A percentile compares a stretch with the other conserved stretches of the same genome.
These are phyloP conservation scores for Ascochyta viciae-villosae DNA, from an alignment of 2,329 filamentous ascomycete genomes.

Conservation along the genomic window DNA sequence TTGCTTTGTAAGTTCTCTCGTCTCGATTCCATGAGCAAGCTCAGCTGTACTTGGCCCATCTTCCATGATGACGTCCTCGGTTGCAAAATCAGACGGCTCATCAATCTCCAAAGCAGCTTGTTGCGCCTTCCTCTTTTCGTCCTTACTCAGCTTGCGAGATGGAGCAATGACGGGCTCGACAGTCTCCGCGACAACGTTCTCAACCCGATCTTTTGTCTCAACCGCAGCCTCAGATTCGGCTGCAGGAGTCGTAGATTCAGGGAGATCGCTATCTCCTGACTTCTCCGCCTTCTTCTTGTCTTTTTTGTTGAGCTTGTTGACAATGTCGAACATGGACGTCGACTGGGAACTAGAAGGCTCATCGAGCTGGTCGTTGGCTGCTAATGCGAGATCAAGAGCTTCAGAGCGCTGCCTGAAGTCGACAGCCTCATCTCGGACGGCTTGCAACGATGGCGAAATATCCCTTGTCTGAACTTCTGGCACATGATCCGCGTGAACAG, in stretches of 20 bases:
- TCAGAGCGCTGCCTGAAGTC: conserved; percentile 39
- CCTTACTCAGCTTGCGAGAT: conserved; percentile 29
- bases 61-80: neutral
- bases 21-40: neutral
- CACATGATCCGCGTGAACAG: neutral
- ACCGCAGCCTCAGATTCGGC: conserved; percentile 22
- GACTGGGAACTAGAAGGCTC: conserved; percentile 20
- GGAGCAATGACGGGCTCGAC: neutral
- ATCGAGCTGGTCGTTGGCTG: conserved; percentile 15
- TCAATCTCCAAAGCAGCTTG: conserved; percentile 9
- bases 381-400: conserved; percentile 31
- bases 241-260: conserved; percentile 34
- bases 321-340: conserved; percentile 37
- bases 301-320: conserved; percentile 38
- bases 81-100: conserved; percentile 5
- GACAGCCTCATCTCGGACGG: conserved; percentile 34
- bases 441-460: conserved; percentile 35
- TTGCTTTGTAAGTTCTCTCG: neutral
- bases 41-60: neutral
- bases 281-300: conserved; percentile 40
- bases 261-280: conserved; percentile 22
- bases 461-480: neutral
- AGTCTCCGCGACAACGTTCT: conserved; percentile 9
- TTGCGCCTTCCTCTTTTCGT: conserved; percentile 33
- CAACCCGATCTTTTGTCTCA: conserved; percentile 30